These are phyloP conservation scores for Buddleja alternifolia DNA, from an alignment of 257 asterid genomes.

Conservation along the genomic window DNA sequence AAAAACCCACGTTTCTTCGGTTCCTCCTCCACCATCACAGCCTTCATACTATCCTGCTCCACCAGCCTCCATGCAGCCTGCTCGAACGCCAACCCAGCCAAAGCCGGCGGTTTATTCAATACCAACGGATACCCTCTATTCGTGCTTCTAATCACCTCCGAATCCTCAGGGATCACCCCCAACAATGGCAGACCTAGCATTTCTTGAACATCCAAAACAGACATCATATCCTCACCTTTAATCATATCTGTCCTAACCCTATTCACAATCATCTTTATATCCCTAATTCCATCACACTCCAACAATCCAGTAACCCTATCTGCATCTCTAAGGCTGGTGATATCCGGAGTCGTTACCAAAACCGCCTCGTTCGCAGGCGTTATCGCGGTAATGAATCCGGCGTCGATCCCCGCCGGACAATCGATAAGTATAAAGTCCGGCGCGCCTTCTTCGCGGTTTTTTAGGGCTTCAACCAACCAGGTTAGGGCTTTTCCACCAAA, in stretches of 20 bases:
- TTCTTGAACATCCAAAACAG: constrained; percentile 92
- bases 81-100: constrained; percentile 94
- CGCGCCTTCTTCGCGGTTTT: constrained; percentile 69
- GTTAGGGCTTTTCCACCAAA: constrained; percentile 91
- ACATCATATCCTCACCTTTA: constrained; percentile 98
- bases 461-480: constrained; percentile 91
- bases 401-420: constrained; percentile 96
- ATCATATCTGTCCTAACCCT: constrained; percentile 97
- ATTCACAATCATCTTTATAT: constrained; percentile 94
- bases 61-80: constrained; percentile 99
- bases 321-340: constrained; percentile 88
- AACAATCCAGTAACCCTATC: constrained; percentile 89
- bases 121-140: constrained; percentile 91
- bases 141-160: constrained; percentile 92
- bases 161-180: constrained; percentile 92
- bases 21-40: constrained; percentile 92
- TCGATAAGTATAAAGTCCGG: constrained; percentile 90
- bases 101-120: constrained; percentile 87
- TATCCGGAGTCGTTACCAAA: constrained; percentile 90
- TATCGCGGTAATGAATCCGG: constrained; percentile 92
- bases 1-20: constrained; percentile 93
- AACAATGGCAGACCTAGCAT: constrained; percentile 90
- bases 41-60: constrained; percentile 98
- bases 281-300: constrained; percentile 96
- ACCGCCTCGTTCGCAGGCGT: constrained; percentile 97